Evolutionary conservation across 441 rosid species (phyloP), one percentile per base, ranked within the genome.

Genomic region (Biscutella laevigata): DNA sequence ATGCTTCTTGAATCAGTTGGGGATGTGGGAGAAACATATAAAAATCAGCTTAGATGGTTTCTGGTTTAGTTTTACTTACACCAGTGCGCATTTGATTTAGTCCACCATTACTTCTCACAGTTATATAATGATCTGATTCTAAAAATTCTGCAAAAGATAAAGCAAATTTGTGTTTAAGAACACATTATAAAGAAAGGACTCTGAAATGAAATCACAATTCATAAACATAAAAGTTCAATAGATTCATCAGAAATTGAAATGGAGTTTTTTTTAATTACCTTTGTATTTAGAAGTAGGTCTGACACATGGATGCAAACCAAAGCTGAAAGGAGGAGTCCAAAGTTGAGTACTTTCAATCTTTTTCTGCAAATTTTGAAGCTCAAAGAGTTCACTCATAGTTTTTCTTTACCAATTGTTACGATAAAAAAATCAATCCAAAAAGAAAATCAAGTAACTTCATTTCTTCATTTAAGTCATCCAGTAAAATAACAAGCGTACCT

Each of bases 11-110:
- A 34, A 34, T 71, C 44, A 25, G 28, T 24, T 5, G n/a, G 5
- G 29, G 49, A 40, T 8, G 13, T 40, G 7, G 25, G 21, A 40
- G 22, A 33, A 33, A 17, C 25, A 41, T 15, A 14, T 14, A 9
- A 51, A 24, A 4, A 42, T 1, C n/a, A 48, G 19, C 44, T 56
- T 56, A 9, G 34, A 8, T 10, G 2, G 15, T 54, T 29, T 27
- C 9, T 10, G 15, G 39, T 35, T 52, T 36, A 25, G 52, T 30
- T 29, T 21, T 36, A 74, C 98, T 76, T 82, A 88, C 98, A 70
- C 97, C 97, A 20, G 90, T 82, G 28, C 97, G 95, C 99, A 92
- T 92, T 67, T 92, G 99, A 71, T 92, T 92, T 46, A 92, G 57
- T 24, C 99, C 99, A 48, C 99, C 99, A 55, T 92, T 92, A 76